Evolutionary conservation across 139 green algal species (phyloP).

Genomic region (Coccomyxa sp.): DNA sequence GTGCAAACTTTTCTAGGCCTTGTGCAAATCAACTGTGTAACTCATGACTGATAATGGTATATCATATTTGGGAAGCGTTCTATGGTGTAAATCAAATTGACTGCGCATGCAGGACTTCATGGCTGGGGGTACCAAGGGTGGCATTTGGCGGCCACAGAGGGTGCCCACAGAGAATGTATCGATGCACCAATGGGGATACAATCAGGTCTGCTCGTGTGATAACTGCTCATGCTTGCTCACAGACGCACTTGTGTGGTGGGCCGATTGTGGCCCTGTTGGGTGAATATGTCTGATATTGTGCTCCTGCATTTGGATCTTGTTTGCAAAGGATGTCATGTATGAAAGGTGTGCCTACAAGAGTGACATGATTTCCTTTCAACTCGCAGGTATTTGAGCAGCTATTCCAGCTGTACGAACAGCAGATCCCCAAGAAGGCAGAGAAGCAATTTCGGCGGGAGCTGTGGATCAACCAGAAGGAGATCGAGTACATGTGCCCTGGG

Average conservation of each 20-base stretch:
- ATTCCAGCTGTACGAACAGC: slow-evolving; percentile 72
- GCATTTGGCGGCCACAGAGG: slow-evolving; percentile 24
- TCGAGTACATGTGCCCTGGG: slow-evolving; percentile 55
- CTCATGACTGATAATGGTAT: no score
- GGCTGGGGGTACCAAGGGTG: slow-evolving; percentile 27
- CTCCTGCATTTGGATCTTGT: no score
- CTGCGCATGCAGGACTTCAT: slow-evolving; percentile 21
- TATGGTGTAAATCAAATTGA: no score
- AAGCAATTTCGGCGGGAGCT: slow-evolving; percentile 18
- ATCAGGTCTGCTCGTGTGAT: slow-evolving; percentile 23
- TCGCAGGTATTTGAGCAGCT: slow-evolving; percentile 62
- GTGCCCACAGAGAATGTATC: not conserved
- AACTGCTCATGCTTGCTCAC: no score
- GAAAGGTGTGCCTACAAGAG: not conserved
- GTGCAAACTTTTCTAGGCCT: no score
- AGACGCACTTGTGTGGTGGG: no score
- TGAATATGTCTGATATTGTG: no score
- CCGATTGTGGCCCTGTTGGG: no score
- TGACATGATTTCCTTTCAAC: not conserved
- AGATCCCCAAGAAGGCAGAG: slow-evolving; percentile 19
- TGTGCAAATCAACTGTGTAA: no score
- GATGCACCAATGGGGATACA: slow-evolving; percentile 42
- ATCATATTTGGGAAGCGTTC: no score
- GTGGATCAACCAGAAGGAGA: slow-evolving; percentile 2
- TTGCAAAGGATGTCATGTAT: not conserved